Evolutionary conservation across 306 rosid genomes (phyloP).

Genomic region (Malus sieversii): DNA sequence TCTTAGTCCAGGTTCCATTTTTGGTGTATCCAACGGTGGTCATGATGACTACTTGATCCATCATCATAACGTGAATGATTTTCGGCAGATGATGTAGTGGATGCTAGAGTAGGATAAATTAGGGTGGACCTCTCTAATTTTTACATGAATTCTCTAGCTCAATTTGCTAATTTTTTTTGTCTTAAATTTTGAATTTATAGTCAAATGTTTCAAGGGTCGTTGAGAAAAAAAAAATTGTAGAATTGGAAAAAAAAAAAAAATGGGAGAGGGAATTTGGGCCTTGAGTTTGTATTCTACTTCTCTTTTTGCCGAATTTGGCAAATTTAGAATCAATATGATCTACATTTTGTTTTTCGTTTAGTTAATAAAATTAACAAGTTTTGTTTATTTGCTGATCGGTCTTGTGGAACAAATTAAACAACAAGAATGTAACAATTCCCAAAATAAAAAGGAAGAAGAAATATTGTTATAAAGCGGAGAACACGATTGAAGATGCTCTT

Average conservation of each 20-base stretch:
- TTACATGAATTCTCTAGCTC: conserved; percentile 7
- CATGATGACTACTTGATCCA: conserved; percentile 66
- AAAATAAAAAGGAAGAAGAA: no score
- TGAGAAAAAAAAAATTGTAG: background rate
- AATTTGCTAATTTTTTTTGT: conserved; percentile 6
- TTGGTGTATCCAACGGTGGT: conserved; percentile 74
- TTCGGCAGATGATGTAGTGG: conserved; percentile 57
- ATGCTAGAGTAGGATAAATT: conserved; percentile 31
- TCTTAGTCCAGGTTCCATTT: conserved; percentile 54
- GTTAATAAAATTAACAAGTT: background rate
- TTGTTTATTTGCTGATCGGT: background rate
- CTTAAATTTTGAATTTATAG: conserved; percentile 40
- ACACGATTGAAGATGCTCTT: no score
- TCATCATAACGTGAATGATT: conserved; percentile 52
- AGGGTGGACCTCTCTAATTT: conserved; percentile 25
- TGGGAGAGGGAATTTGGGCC: conserved; percentile 4
- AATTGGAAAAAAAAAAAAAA: background rate
- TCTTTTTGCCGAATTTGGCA: conserved; percentile 42
- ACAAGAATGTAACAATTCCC: background rate
- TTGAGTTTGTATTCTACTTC: conserved; percentile 27
- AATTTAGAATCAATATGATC: conserved; percentile 22
- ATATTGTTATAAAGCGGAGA: no score
- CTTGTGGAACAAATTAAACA: background rate
- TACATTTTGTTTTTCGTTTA: background rate
- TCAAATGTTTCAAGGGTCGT: background rate